phyloP scores from a whole-genome alignment of 495 filamentous ascomycete genomes.

The Penicillium tannophilum region DNA sequence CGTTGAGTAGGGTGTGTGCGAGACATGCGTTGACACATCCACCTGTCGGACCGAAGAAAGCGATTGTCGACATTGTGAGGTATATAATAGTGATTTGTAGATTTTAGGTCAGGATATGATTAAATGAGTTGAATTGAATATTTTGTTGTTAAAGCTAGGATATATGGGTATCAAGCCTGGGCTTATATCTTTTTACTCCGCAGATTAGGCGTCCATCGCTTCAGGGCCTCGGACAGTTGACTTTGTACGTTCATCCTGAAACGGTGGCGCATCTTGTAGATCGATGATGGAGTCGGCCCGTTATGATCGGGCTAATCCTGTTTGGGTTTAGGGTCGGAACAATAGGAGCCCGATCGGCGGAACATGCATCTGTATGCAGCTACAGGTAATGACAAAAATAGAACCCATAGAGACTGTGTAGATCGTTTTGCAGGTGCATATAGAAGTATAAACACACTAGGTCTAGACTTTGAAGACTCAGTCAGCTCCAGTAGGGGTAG shows the following conservation, averaged over 20 bases:
- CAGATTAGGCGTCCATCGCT: background rate
- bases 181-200: background rate
- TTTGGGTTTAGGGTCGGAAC: background rate
- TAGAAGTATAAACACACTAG: too few relatives aligned
- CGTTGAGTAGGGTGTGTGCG: conserved; percentile 45
- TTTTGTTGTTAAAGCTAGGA: too few relatives aligned
- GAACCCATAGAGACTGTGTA: background rate
- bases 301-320: background rate
- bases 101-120: background rate
- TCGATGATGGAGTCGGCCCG: too few relatives aligned
- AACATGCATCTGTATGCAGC: background rate
- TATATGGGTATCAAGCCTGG: background rate
- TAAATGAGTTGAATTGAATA: background rate
- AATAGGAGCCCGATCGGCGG: background rate
- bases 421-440: too few relatives aligned
- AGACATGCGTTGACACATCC: conserved; percentile 46
- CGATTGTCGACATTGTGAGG: conserved; percentile 24
- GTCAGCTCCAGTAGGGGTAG: too few relatives aligned
- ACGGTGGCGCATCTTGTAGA: too few relatives aligned
- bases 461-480: too few relatives aligned
- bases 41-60: conserved; percentile 51
- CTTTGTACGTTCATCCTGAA: background rate
- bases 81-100: background rate
- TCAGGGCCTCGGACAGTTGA: background rate
- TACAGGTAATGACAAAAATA: background rate